A percentile compares a stretch with the other conserved stretches of the same genome.
phyloP scores from a whole-genome alignment of 2,329 filamentous ascomycete genomes.

The Microsporum ferrugineum region DNA sequence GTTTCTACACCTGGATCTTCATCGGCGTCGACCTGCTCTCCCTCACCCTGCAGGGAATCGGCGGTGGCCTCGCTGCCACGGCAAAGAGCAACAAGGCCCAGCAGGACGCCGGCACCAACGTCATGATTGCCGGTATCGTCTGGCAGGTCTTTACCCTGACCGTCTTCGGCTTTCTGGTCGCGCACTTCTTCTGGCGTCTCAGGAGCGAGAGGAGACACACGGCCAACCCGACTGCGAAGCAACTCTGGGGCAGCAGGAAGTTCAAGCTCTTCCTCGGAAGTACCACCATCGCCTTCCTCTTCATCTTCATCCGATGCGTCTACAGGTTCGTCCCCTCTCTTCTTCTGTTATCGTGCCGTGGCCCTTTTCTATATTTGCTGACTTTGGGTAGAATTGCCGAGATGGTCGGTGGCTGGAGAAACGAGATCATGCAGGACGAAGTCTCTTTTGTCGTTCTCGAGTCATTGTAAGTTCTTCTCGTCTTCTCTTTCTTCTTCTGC shows the following conservation, averaged over 20 bases:
- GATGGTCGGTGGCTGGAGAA: constrained; percentile 41
- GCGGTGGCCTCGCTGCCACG: constrained; percentile 47
- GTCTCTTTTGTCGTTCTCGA: constrained; percentile 39
- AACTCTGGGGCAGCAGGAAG: constrained; percentile 6
- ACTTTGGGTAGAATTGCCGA: constrained; percentile 33
- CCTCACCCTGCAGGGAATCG: constrained; percentile 47
- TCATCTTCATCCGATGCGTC: constrained; percentile 33
- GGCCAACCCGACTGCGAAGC: background rate
- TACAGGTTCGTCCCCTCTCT: constrained; percentile 26
- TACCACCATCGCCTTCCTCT: constrained; percentile 26
- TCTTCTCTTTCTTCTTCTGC: background rate
- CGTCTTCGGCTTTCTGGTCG: constrained; percentile 26
- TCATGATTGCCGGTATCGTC: constrained; percentile 48
- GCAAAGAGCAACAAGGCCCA: constrained; percentile 28
- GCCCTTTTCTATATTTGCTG: background rate
- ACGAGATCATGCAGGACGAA: constrained; percentile 37
- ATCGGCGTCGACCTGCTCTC: constrained; percentile 47
- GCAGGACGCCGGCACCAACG: constrained; percentile 39
- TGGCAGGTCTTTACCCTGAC: constrained; percentile 44
- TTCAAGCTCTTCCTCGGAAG: constrained; percentile 20
- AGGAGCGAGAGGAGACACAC: constrained; percentile 17
- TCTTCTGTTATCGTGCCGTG: constrained; percentile 6
- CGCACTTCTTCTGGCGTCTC: constrained; percentile 37
- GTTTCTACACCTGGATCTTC: constrained; percentile 48
- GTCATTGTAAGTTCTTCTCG: constrained; percentile 32